These are phyloP conservation scores for Karstenula rhodostoma DNA, from an alignment of 2,329 filamentous ascomycete species.

Conservation along the genomic window DNA sequence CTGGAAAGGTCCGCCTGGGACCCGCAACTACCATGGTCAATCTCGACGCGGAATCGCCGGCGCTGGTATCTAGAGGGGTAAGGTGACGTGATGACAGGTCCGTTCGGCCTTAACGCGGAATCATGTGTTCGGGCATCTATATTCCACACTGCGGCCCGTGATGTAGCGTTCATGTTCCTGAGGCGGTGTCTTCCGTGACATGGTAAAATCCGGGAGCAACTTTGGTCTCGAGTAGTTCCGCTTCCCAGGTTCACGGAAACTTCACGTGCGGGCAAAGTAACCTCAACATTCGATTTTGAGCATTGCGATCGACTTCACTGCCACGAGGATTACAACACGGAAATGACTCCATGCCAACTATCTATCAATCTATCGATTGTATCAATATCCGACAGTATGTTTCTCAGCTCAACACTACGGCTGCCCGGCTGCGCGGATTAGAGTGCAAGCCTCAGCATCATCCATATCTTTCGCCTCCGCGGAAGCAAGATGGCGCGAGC, in stretches of 20 bases:
- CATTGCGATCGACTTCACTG: background rate
- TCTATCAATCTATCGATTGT: background rate
- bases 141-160: background rate
- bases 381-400: slow-evolving; percentile 4
- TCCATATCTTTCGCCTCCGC: slow-evolving; percentile 6
- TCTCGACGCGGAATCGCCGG: slow-evolving; percentile 3
- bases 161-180: slow-evolving; percentile 1
- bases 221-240: background rate
- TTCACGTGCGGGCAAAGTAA: background rate
- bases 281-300: background rate
- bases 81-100: slow-evolving; percentile 5
- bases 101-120: background rate
- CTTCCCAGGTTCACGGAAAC: background rate
- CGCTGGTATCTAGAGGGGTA: slow-evolving; percentile 1
- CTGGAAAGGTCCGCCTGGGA: background rate
- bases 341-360: background rate
- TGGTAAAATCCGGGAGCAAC: background rate
- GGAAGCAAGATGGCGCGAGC: background rate
- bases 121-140: background rate
- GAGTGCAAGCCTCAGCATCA: slow-evolving; percentile 13
- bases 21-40: background rate
- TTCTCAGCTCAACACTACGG: slow-evolving; percentile 5
- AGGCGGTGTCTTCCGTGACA: slow-evolving; percentile 1
- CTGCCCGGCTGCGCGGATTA: background rate
- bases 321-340: background rate